Evolutionary conservation across 345 rosid species (phyloP), one percentile per base, ranked within the genome.

Genomic region (Orychophragmus violaceus): DNA sequence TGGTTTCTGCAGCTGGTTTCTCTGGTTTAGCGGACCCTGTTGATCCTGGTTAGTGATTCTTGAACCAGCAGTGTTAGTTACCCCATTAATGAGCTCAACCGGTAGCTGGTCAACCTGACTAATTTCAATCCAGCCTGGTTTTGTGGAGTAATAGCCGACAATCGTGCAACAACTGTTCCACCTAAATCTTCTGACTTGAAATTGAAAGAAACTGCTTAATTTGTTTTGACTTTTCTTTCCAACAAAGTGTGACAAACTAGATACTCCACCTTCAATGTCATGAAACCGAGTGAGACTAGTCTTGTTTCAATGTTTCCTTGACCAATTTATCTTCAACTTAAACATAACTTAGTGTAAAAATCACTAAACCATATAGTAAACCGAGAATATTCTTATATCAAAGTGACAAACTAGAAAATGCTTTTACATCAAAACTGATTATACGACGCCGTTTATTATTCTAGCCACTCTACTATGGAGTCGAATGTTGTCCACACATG

Each of bases 401-500:
- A n/a, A n/a, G n/a, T n/a, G n/a, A n/a, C n/a, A n/a, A n/a, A n/a
- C n/a, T n/a, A n/a, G n/a, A n/a, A n/a, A n/a, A 29, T 29, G 32
- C 21, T 5, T 39, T 39, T 39, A 16, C 45, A 39, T 17, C 5
- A 8, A n/a, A 19, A 29, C 39, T 16, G 1, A 5, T 18, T 9
- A 14, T 55, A 53, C 23, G 57, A 32, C 13, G 30, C 3, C 45
- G 61, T 69, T 14, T 51, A 10, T 3, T 14, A 18, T 36, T 32
- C 45, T 53, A 13, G 29, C 22, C 7, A 30, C 16, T 22, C 3
- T 33, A 13, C 30, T 10, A 23, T 42, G 30, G 5, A 68, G 17
- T 58, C 28, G 65, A 29, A 57, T 57, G 64, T 57, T 57, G 56
- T 58, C 65, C 37, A 68, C 53, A 60, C 67, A 69, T 60, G 61